phyloP scores from a whole-genome alignment of 78 protist species.

The Creolimax fragrantissima region DNA sequence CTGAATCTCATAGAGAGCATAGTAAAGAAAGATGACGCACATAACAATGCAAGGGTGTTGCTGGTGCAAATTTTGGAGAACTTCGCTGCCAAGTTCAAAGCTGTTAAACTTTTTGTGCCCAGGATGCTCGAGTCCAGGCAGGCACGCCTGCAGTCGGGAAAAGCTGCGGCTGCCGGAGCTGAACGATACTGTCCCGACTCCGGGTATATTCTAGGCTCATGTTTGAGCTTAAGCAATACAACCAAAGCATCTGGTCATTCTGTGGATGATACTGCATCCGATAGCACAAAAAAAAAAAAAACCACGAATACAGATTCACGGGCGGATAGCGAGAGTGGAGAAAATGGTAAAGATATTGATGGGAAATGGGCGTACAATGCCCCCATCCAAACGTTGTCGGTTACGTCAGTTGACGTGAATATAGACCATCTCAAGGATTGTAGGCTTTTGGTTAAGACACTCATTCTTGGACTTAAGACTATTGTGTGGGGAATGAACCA shows the following conservation, averaged over 20 bases:
- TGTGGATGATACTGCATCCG: no score
- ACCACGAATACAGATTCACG: neutral
- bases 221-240: no score
- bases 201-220: no score
- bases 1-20: conserved; percentile 74
- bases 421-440: conserved; percentile 33
- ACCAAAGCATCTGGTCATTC: no score
- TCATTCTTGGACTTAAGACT: conserved; percentile 67
- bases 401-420: neutral
- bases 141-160: no score
- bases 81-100: conserved; percentile 61
- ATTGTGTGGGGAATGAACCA: conserved; percentile 57
- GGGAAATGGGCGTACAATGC: neutral
- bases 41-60: conserved; percentile 32
- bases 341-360: no score
- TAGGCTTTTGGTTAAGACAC: conserved; percentile 48
- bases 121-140: neutral
- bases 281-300: no score
- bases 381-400: neutral
- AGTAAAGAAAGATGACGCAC: conserved; percentile 25
- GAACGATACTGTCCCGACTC: no score
- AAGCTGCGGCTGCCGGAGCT: no score
- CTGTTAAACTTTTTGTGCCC: conserved; percentile 49
- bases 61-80: conserved; percentile 57
- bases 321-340: neutral